These are phyloP conservation scores for Tolypocladium sp. DNA, from an alignment of 2,329 filamentous ascomycete genomes.

Conservation along the genomic window DNA sequence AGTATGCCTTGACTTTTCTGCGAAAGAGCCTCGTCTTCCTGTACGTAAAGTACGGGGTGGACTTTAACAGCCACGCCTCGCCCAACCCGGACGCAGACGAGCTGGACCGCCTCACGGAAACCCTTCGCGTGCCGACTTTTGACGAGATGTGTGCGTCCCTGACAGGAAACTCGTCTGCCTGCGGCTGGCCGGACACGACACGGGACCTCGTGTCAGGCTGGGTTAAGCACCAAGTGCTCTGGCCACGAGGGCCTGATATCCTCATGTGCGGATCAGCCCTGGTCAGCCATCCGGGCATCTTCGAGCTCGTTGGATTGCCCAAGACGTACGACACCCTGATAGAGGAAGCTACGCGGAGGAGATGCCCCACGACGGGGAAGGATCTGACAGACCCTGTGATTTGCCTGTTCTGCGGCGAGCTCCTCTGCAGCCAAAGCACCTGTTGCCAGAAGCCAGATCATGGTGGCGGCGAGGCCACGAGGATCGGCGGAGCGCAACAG, in stretches of 20 bases:
- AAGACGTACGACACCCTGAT: slow-evolving; percentile 88
- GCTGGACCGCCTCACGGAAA: slow-evolving; percentile 69
- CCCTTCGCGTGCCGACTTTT: slow-evolving; percentile 67
- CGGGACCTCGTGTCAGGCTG: slow-evolving; percentile 52
- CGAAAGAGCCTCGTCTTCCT: slow-evolving; percentile 78
- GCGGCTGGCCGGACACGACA: slow-evolving; percentile 40
- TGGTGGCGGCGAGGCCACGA: slow-evolving; percentile 28
- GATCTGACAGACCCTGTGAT: slow-evolving; percentile 85
- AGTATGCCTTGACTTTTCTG: slow-evolving; percentile 83
- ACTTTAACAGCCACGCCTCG: slow-evolving; percentile 66
- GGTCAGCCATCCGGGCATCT: slow-evolving; percentile 77
- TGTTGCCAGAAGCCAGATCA: slow-evolving; percentile 69
- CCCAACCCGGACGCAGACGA: slow-evolving; percentile 61
- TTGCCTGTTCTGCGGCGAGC: slow-evolving; percentile 92
- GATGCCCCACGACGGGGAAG: slow-evolving; percentile 83
- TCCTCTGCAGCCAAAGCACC: slow-evolving; percentile 89
- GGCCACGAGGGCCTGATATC: slow-evolving; percentile 17
- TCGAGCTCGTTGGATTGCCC: slow-evolving; percentile 85
- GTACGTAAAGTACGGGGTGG: slow-evolving; percentile 79
- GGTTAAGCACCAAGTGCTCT: slow-evolving; percentile 55
- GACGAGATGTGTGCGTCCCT: slow-evolving; percentile 65
- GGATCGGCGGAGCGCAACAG: slow-evolving; percentile 78
- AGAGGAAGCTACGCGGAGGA: slow-evolving; percentile 76
- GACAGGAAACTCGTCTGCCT: slow-evolving; percentile 31
- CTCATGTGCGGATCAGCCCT: slow-evolving; percentile 33